phyloP scores from a whole-genome alignment of 192 early-diverging fungal genomes.

The Entomortierella beljakovae region DNA sequence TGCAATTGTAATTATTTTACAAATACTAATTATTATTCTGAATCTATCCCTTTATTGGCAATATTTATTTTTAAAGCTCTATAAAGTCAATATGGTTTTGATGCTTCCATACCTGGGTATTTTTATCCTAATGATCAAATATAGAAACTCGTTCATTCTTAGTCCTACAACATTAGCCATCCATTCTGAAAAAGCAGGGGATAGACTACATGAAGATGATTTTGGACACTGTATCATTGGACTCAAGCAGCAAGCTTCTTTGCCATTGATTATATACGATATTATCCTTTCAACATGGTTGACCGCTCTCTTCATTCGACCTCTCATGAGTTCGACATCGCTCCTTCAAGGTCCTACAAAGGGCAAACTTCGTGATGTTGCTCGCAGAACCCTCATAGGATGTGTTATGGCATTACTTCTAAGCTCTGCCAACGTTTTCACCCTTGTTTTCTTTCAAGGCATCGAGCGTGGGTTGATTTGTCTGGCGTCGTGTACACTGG shows the following conservation, averaged over 20 bases:
- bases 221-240: slow-evolving; percentile 29
- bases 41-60: too few relatives aligned
- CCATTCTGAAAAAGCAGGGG: too few relatives aligned
- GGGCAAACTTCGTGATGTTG: slow-evolving; percentile 47
- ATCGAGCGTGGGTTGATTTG: slow-evolving; percentile 57
- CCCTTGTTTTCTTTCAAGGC: slow-evolving; percentile 51
- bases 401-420: slow-evolving; percentile 53
- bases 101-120: too few relatives aligned
- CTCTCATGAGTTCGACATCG: slow-evolving; percentile 38
- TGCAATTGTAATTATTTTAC: too few relatives aligned
- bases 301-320: slow-evolving; percentile 36
- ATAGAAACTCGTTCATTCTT: too few relatives aligned
- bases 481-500: slow-evolving; percentile 54
- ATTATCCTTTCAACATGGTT: slow-evolving; percentile 28
- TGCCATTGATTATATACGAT: slow-evolving; percentile 30
- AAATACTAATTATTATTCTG: too few relatives aligned
- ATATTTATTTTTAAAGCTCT: too few relatives aligned
- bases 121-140: too few relatives aligned
- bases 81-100: too few relatives aligned
- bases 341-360: slow-evolving; percentile 36
- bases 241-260: neutral
- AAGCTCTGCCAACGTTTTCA: slow-evolving; percentile 53
- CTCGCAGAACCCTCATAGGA: slow-evolving; percentile 55
- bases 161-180: too few relatives aligned
- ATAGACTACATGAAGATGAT: too few relatives aligned